These are phyloP conservation scores for Paralagenidium karlingii DNA, from an alignment of 352 stramenopile species.

Conservation along the genomic window DNA sequence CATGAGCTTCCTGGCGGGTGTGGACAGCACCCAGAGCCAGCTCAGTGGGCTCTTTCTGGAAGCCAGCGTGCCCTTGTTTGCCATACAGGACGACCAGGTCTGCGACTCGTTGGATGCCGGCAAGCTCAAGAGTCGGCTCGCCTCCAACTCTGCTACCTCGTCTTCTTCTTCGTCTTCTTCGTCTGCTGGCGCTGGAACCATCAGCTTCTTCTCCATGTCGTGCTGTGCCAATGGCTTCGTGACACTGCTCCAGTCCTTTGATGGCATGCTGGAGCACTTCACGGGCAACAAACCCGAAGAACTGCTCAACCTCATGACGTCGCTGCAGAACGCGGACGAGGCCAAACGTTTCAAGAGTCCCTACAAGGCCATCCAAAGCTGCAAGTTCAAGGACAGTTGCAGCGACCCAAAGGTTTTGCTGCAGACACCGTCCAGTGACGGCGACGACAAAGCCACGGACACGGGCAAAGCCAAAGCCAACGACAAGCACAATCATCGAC, in stretches of 20 bases:
- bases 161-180: too few species aligned
- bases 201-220: constrained; percentile 28
- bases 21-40: constrained; percentile 17
- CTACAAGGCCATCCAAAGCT: constrained; percentile 23
- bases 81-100: constrained; percentile 18
- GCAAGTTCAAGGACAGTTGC: constrained; percentile 28
- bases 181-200: constrained; percentile 8
- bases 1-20: constrained; percentile 19
- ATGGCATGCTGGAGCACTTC: constrained; percentile 23
- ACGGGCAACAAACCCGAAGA: constrained; percentile 31
- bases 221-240: constrained; percentile 27
- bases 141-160: too few species aligned
- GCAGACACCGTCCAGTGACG: too few species aligned
- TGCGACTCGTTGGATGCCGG: constrained; percentile 25
- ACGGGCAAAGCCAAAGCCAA: too few species aligned
- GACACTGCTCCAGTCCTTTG: constrained; percentile 30
- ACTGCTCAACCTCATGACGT: constrained; percentile 37
- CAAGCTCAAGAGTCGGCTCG: constrained; percentile 22
- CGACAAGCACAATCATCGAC: too few species aligned
- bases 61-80: constrained; percentile 31
- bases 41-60: constrained; percentile 27
- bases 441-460: too few species aligned
- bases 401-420: constrained; percentile 22
- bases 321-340: constrained; percentile 10
- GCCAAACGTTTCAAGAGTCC: constrained; percentile 18